Base-by-base conservation (phyloP, 768 basidiomycete genomes). In the Mycena polygramma region DNA sequence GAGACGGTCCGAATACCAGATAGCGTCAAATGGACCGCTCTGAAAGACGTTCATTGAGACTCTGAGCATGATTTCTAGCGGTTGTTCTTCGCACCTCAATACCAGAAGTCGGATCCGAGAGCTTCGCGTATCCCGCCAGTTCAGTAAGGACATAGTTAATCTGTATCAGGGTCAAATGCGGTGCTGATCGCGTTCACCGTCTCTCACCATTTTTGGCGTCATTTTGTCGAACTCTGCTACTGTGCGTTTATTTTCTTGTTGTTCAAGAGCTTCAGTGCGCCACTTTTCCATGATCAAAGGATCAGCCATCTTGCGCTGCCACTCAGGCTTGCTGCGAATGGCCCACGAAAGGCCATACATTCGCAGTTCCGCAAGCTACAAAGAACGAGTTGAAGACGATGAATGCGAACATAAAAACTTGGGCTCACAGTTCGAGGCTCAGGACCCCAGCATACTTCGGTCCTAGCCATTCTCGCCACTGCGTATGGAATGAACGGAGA, bases 1-100 rank as follows among this genome's bases (percentile, higher is more conserved):
- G 11, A 81, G 78, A 22, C 63, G 64, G 66, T 84, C 82, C 0
- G 82, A 81, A 37, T 73, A 66, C 71, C 66, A 77, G 49, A 78
- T 70, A 0, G 64, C 64, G 58, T 72, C 67, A 46, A 73, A 75
- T 36, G 72, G 75, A 4, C 69, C 71, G n/a, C 49, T 61, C 71
- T 77, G 8, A 66, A 36, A 53, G 43, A 19, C 15, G 15, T 41
- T 41, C 5, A 41, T 41, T 41, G 11, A 41, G 15, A 15, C 13
- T 39, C n/a, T 9, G 15, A 7, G n/a, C n/a, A n/a, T n/a, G 15
- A 61, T 30, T 36, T 20, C 11, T 20, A 10, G 51, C 15, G 13
- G 26, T 52, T 11, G 54, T 36, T 13, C 9, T 45, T 36, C 39
- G 20, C 15, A 70, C 69, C 63, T 70, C 62, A 13, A 70, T 71